Base-by-base conservation (phyloP, 805 yeast species). In the Yarrowia alimentaria region DNA sequence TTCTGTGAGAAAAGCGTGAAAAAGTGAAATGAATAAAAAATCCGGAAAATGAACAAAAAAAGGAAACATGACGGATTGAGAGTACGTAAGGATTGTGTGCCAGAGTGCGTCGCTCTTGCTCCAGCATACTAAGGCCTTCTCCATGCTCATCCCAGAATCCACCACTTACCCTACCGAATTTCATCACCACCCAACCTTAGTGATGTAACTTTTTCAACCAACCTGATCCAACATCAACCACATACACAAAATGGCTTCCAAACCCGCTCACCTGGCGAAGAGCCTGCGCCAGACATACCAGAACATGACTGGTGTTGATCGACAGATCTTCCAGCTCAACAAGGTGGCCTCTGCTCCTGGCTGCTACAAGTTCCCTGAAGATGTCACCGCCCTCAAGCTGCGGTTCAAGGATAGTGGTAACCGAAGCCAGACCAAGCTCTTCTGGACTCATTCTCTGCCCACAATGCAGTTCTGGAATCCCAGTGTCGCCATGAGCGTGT, bases 291-390 rank as follows among this genome's bases (percentile, higher is more conserved):
- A 21, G 37, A 43, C 50, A 21, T 30, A 43, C 50, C 50, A 43
- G 50, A 22, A 21, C 37, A 30, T 43, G 50, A 24, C 37, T 43
- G 50, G 50, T 14, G 50, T 43, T 22, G 50, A 43, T 33, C 26
- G 28, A 19, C 67, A 63, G 52, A 26, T 63, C 7, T 48, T 53
- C 26, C 53, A 55, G 31, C 58, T 63, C 16, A 62, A 62, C 55
- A 53, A 57, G 14, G 37, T 63, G 21, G 53, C 60, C 10, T 51
- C 55, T n/a, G 67, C 65, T 10, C 57, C 60, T 4, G 62, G 62
- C 4, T 65, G 65, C 5, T 20, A 63, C 25, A 51, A 55, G 30
- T 48, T 63, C 14, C 64, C 66, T 11, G 22, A 22, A 2, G 24
- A 40, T 12, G 61, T 63, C 17, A 24, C 52, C 4, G 50, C 56